Conservation (phyloP, 208 protist genomes). For the Eutreptiella sp. region DNA sequence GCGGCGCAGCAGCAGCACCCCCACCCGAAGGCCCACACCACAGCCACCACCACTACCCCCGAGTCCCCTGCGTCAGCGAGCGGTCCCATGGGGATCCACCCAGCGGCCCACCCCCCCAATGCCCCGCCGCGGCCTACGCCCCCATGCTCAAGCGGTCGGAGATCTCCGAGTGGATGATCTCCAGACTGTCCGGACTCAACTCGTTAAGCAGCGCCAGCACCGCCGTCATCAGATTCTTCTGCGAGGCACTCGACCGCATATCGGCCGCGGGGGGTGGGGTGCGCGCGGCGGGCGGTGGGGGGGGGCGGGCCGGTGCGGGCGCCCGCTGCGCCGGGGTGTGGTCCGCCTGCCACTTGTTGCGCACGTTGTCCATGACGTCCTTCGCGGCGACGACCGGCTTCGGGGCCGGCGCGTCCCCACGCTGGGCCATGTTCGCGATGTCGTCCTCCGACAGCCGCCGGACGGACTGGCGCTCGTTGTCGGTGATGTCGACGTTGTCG, state of each 20-base stretch:
- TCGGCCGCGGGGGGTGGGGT: background rate
- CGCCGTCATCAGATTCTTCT: slow-evolving; percentile 64
- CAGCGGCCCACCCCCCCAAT: too few relatives aligned
- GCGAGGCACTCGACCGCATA: slow-evolving; percentile 46
- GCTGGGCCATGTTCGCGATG: slow-evolving; percentile 55
- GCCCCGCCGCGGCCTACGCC: too few relatives aligned
- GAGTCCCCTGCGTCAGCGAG: too few relatives aligned
- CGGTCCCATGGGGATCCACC: too few relatives aligned
- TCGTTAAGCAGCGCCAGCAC: slow-evolving; percentile 70
- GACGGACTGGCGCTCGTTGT: slow-evolving; percentile 51
- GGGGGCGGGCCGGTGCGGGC: background rate
- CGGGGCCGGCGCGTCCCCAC: background rate
- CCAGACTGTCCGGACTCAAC: slow-evolving; percentile 65
- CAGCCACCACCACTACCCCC: too few relatives aligned
- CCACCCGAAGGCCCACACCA: too few relatives aligned
- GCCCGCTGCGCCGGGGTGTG: background rate
- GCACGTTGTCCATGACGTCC: slow-evolving; percentile 7
- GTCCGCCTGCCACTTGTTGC: slow-evolving; percentile 32
- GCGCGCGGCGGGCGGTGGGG: background rate
- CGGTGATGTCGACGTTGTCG: slow-evolving; percentile 66
- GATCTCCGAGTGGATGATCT: slow-evolving; percentile 65
- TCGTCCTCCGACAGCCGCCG: slow-evolving; percentile 31
- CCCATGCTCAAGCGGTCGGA: slow-evolving; percentile 44
- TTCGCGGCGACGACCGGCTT: slow-evolving; percentile 7
- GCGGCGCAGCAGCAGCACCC: too few relatives aligned